Evolutionary conservation across 768 basidiomycete species (phyloP).

Genomic region (Harrya chromipes): DNA sequence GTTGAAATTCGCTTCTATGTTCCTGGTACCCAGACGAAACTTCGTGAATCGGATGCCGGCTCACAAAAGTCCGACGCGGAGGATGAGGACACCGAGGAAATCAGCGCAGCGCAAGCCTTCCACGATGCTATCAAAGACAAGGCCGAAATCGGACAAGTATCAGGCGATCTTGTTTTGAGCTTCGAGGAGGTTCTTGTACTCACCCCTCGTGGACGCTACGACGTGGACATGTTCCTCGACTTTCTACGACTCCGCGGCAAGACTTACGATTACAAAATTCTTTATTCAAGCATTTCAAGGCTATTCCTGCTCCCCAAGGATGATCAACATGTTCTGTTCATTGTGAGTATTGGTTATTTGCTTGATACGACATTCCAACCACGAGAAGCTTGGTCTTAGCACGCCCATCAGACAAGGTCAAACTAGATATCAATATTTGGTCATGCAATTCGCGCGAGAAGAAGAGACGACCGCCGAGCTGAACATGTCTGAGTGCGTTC

Average conservation of each 20-base stretch:
- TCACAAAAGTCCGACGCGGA: constrained; percentile 73
- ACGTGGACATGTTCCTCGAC: constrained; percentile 96
- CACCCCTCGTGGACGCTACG: constrained; percentile 95
- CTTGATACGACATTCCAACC: constrained; percentile 3
- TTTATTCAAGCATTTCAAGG: constrained; percentile 81
- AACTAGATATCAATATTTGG: constrained; percentile 95
- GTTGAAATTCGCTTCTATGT: constrained; percentile 97
- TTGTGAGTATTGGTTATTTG: constrained; percentile 51
- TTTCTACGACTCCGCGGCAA: constrained; percentile 96
- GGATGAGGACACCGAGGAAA: constrained; percentile 66
- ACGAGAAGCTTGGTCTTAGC: constrained; percentile 76
- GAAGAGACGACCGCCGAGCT: constrained; percentile 96
- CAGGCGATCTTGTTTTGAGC: constrained; percentile 88
- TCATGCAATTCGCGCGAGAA: constrained; percentile 97
- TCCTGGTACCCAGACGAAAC: constrained; percentile 71
- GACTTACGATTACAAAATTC: constrained; percentile 98
- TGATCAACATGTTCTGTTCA: constrained; percentile 92
- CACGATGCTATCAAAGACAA: constrained; percentile 95
- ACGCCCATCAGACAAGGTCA: constrained; percentile 97
- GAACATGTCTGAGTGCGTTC: constrained; percentile 83
- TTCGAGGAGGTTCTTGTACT: constrained; percentile 94
- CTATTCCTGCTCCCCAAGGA: constrained; percentile 96
- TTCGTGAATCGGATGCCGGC: constrained; percentile 66
- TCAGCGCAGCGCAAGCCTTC: constrained; percentile 93
- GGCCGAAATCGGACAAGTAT: constrained; percentile 89